Evolutionary conservation across 257 asterid genomes (phyloP), one percentile per base, ranked within the genome.

Genomic region (Ajuga chamaepitys): DNA sequence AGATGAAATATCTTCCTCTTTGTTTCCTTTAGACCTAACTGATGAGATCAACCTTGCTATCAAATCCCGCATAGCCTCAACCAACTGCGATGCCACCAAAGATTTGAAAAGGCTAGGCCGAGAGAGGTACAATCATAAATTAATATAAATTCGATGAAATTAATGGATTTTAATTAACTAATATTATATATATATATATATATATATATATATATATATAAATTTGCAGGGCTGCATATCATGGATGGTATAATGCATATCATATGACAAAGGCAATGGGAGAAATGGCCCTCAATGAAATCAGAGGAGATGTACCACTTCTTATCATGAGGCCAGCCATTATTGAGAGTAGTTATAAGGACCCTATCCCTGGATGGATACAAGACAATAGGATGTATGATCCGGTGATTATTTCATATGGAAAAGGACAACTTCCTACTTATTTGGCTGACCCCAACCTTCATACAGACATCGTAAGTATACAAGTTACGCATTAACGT

Each of bases 311-410:
- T 0, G 60, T 70, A 1, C 84, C 84, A 0, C 11, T 63, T 9
- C 72, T 78, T 11, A 75, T 81, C 2, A 18, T 81, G n/a, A 41
- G 86, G 4, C 86, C 86, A 0, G 12, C 74, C 0, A 0, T 58
- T 3, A 58, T 81, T 2, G 81, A 72, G 59, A 78, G 86, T 45
- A 51, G 74, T 25, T 78, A 62, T 38, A 62, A 28, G 53, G 81
- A 78, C 4, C 83, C 83, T 1, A 11, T 71, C 26, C 78, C 81
- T 0, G 83, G 86, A 14, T 81, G 84, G 84, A 78, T 81, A 53
- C 80, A 78, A 70, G 86, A 82, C 70, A 75, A 69, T 41, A 73
- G 80, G 13, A 55, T 68, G 81, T 66, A 37, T 9, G 85, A 77
- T 55, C 85, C 82, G 0, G 58, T 64, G 18, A 70, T 80, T 21